phyloP scores from a whole-genome alignment of 2,329 filamentous ascomycete genomes.

The Diaporthe eres region DNA sequence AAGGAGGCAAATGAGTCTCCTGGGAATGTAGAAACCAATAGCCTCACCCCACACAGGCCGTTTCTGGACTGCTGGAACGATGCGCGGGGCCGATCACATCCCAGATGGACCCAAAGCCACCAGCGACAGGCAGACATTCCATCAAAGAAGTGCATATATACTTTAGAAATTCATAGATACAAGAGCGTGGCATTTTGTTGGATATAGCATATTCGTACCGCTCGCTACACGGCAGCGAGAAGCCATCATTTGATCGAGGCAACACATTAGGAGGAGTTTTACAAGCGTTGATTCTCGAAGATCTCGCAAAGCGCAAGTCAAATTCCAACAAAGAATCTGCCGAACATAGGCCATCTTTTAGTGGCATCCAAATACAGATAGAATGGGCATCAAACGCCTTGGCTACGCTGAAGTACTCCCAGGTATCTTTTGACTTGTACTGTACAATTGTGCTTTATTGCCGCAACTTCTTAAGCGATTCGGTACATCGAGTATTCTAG shows the following conservation, averaged over 20 bases:
- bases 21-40: conserved; percentile 66
- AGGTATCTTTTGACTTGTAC: background rate
- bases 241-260: conserved; percentile 11
- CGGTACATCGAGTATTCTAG: background rate
- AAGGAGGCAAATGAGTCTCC: conserved; percentile 79
- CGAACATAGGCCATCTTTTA: background rate
- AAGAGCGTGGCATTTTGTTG: conserved; percentile 36
- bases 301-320: background rate
- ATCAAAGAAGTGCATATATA: conserved; percentile 20
- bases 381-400: background rate
- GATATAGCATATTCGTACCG: conserved; percentile 26
- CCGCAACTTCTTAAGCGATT: background rate
- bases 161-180: conserved; percentile 18
- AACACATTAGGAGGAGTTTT: conserved; percentile 7
- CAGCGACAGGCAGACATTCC: background rate
- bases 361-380: conserved; percentile 5
- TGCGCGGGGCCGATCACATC: background rate
- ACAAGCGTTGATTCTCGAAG: background rate
- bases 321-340: background rate
- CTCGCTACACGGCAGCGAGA: conserved; percentile 35
- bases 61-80: background rate
- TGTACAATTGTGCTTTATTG: background rate
- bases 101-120: background rate
- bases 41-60: background rate
- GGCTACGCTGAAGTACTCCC: background rate